Evolutionary conservation across 305 asterid genomes (phyloP), one percentile per base, ranked within the genome.

Genomic region (Fraxinus latifolia): DNA sequence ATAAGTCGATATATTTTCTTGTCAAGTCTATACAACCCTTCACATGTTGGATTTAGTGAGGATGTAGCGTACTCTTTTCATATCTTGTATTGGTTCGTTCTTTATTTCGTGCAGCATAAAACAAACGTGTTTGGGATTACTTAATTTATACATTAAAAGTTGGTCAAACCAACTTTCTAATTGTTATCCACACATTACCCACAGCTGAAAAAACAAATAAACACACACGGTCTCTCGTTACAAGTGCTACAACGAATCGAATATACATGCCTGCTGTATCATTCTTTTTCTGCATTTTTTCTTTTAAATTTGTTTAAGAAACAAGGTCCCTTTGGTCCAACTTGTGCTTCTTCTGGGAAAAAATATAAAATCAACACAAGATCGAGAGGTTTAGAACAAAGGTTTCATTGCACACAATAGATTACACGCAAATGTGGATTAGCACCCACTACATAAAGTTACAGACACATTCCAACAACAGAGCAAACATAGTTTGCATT

Each of bases 401-500:
- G 53, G 4, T 44, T 44, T 12, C 4, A 42, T 42, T 42, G 0
- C 50, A 42, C 53, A 9, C 53, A 37, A 37, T 8, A 37, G 2
- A 39, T 39, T 39, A 39, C 3, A 39, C 47, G 12, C 47, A 39
- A 39, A 39, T 39, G 14, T 39, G 47, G 47, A 39, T 39, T 39
- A 39, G 47, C 47, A 39, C 47, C 47, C 47, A 39, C 47, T 39
- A 39, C 14, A 39, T 39, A 39, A 39, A 39, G 11, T 62, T 23
- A 62, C 15, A 62, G 0, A 23, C 34, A 25, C 34, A 27, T 2
- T 19, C 1, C 33, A 19, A 7, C 68, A 25, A 11, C 73, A 77
- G 15, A 77, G 67, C 37, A 77, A 53, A 29, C 82, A 77, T 77
- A 72, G 79, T 74, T 70, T 71, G 82, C 82, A 58, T 82, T 82